These are phyloP conservation scores for Mortierella polycephala DNA, from an alignment of 371 early-diverging fungal genomes.

Conservation along the genomic window DNA sequence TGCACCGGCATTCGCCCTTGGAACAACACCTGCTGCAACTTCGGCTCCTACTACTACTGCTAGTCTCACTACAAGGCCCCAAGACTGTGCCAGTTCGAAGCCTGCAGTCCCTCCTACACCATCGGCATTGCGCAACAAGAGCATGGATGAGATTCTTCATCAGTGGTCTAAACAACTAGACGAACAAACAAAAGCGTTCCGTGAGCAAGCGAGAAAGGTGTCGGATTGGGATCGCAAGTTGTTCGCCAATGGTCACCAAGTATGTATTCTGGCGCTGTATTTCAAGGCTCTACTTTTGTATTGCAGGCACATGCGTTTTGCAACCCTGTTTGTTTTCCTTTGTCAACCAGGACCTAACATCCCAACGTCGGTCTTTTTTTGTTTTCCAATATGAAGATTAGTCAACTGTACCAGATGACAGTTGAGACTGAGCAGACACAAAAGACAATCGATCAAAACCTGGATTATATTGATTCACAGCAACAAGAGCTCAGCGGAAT, in stretches of 20 bases:
- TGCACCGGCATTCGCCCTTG: slow-evolving; percentile 20
- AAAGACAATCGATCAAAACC: slow-evolving; percentile 82
- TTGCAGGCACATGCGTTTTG: too few relatives aligned
- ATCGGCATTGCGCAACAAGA: slow-evolving; percentile 68
- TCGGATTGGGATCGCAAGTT: slow-evolving; percentile 87
- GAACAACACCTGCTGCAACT: slow-evolving; percentile 32
- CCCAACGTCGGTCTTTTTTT: neutral
- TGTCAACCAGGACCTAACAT: too few relatives aligned
- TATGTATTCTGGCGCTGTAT: slow-evolving; percentile 40
- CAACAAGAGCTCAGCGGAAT: slow-evolving; percentile 83
- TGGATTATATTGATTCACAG: slow-evolving; percentile 88
- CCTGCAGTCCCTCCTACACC: slow-evolving; percentile 55
- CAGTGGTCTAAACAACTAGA: slow-evolving; percentile 88
- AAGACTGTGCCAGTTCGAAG: slow-evolving; percentile 54
- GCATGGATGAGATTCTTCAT: slow-evolving; percentile 89
- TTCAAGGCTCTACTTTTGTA: too few relatives aligned
- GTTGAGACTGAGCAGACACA: slow-evolving; percentile 79
- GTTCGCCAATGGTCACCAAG: slow-evolving; percentile 85
- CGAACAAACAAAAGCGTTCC: slow-evolving; percentile 83
- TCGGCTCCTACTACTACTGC: slow-evolving; percentile 44
- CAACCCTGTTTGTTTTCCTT: neutral
- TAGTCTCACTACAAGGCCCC: slow-evolving; percentile 49
- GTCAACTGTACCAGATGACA: slow-evolving; percentile 76
- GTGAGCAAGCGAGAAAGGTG: slow-evolving; percentile 86
- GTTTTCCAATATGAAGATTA: slow-evolving; percentile 65